Evolutionary conservation across 192 early-diverging fungal species (phyloP), one percentile per base, ranked within the genome.

Genomic region (Coemansia sp.): DNA sequence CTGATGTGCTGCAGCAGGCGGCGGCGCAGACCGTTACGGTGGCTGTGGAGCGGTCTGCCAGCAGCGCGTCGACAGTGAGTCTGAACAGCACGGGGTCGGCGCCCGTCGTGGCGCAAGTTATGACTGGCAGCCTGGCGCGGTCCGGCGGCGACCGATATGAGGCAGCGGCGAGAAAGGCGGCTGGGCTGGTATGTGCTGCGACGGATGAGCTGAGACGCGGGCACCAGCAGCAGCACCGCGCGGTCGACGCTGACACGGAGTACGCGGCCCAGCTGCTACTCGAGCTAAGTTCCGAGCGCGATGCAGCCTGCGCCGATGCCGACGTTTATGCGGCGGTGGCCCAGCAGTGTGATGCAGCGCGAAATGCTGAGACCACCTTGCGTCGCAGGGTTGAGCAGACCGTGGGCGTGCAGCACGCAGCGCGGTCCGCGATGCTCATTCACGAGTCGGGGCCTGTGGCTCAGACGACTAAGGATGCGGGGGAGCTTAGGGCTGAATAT

Each of bases 211-310:
- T 77, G 66, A 71, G 80, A 5, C 31, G n/a, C n/a, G 66, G 65
- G 34, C 80, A 82, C 51, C 23, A 42, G 29, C 57, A 55, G 29
- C 61, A 57, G 59, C 60, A 37, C 25, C 50, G 45, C 0, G 66
- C 51, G 23, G 25, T 75, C 2, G 81, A 84, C 34, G 70, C 64
- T 4, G 81, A 84, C 68, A 70, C 73, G 7, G 58, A 71, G 55
- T 75, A 73, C 25, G 81, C 81, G 2, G 75, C 81, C 23, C 51
- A 64, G 66, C 67, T 84, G 63, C 73, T 84, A 44, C 62, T 78
- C 32, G 81, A 84, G 63, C 67, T 84, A 34, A 59, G 76, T 3
- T n/a, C 60, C 0, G 81, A 84, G 66, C 72, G 73, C 59, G 81
- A 75, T 34, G 21, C 58, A 11, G 64, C 68, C 37, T 27, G 67